phyloP scores from a whole-genome alignment of 2,329 filamentous ascomycete genomes.

The Aspergillus intermedius region DNA sequence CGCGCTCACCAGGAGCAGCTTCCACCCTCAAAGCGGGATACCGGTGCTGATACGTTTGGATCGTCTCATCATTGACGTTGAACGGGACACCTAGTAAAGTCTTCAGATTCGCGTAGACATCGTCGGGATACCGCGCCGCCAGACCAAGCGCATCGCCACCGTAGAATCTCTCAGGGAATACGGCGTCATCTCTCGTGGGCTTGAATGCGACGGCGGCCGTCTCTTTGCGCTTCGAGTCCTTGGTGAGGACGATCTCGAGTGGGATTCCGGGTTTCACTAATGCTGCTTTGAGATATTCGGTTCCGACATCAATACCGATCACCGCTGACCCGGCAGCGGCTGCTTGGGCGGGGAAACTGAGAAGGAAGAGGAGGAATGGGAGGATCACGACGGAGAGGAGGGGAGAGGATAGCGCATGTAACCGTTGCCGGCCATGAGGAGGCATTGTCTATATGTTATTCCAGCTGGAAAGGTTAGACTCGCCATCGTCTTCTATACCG shows the following conservation, averaged over 20 bases:
- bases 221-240: conserved; percentile 96
- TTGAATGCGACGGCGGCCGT: conserved; percentile 89
- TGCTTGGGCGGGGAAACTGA: conserved; percentile 50
- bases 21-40: conserved; percentile 73
- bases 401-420: conserved; percentile 19
- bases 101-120: conserved; percentile 94
- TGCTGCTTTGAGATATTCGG: conserved; percentile 92
- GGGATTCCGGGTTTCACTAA: conserved; percentile 95
- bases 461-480: conserved; percentile 9
- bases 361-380: conserved; percentile 46
- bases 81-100: conserved; percentile 68
- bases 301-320: conserved; percentile 87
- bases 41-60: conserved; percentile 63
- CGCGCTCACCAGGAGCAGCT: conserved; percentile 45
- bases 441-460: conserved; percentile 27
- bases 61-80: conserved; percentile 41
- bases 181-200: conserved; percentile 60
- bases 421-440: conserved; percentile 21
- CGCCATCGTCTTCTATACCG: conserved; percentile 1
- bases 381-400: conserved; percentile 42
- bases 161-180: conserved; percentile 83
- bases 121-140: conserved; percentile 77
- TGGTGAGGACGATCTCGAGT: conserved; percentile 94
- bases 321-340: conserved; percentile 66
- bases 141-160: conserved; percentile 87